Conservation (phyloP, 371 early-diverging fungal genomes). For the Syncephalis plumigaleata region DNA sequence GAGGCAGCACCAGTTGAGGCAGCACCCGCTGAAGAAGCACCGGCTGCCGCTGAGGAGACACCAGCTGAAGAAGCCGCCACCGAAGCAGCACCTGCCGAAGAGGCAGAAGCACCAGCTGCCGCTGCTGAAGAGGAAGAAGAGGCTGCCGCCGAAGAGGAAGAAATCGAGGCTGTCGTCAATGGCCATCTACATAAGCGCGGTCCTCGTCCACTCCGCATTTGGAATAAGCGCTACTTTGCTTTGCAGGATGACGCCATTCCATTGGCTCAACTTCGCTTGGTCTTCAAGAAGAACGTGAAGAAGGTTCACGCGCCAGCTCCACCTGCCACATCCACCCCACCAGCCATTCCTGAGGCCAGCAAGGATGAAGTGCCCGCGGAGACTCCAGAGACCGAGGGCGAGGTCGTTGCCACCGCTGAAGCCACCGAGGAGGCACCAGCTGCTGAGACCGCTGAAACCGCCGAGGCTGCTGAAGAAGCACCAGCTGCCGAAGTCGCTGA, state of each 20-base stretch:
- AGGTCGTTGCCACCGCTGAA: slow-evolving; percentile 10
- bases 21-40: neutral
- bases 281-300: slow-evolving; percentile 19
- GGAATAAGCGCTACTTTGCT: slow-evolving; percentile 23
- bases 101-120: slow-evolving; percentile 5
- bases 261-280: slow-evolving; percentile 13
- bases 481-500: neutral
- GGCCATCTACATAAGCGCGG: slow-evolving; percentile 20
- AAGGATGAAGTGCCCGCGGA: too few relatives aligned
- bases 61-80: slow-evolving; percentile 4
- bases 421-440: slow-evolving; percentile 6
- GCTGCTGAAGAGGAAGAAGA: slow-evolving; percentile 3
- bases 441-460: neutral
- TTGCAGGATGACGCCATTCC: slow-evolving; percentile 15
- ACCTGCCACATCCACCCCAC: too few relatives aligned
- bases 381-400: too few relatives aligned
- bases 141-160: slow-evolving; percentile 6
- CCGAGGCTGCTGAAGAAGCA: neutral
- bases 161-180: slow-evolving; percentile 10
- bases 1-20: neutral
- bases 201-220: slow-evolving; percentile 17
- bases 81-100: slow-evolving; percentile 5
- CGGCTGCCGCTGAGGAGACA: neutral
- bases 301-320: neutral
- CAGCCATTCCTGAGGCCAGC: too few relatives aligned